These are phyloP conservation scores for Phaseolus coccineus DNA, from an alignment of 331 rosid genomes.

Conservation along the genomic window DNA sequence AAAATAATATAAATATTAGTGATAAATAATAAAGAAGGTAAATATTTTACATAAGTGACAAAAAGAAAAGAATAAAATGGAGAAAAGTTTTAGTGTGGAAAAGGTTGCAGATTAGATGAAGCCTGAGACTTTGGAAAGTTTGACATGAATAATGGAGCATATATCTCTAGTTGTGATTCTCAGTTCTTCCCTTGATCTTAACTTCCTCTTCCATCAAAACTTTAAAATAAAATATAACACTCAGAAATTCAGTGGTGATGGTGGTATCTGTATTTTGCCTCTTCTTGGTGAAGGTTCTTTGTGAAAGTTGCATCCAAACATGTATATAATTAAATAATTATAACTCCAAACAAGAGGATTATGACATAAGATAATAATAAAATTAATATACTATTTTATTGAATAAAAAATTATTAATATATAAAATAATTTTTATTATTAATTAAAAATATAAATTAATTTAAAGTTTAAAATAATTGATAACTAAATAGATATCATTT, in stretches of 20 bases:
- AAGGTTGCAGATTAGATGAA: slow-evolving; percentile 4
- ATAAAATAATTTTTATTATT: too few relatives aligned
- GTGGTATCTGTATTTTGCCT: slow-evolving; percentile 9
- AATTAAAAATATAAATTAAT: too few relatives aligned
- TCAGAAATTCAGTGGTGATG: neutral
- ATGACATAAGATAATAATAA: too few relatives aligned
- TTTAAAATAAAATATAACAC: neutral
- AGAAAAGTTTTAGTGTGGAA: neutral
- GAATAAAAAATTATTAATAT: too few relatives aligned
- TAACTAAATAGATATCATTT: too few relatives aligned
- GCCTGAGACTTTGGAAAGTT: neutral
- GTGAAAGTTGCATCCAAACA: neutral
- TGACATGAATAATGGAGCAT: slow-evolving; percentile 14
- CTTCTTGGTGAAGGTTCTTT: slow-evolving; percentile 19
- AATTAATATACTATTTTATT: too few relatives aligned
- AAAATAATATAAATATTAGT: neutral
- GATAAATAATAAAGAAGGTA: too few relatives aligned
- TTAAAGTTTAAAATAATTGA: too few relatives aligned
- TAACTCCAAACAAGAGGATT: neutral
- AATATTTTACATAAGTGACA: neutral
- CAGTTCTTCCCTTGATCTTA: slow-evolving; percentile 11
- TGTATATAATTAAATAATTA: neutral
- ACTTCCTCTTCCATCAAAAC: neutral
- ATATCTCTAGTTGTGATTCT: slow-evolving; percentile 17
- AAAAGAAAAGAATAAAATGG: neutral